Evolutionary conservation across 2,329 filamentous ascomycete genomes (phyloP), one percentile per base, ranked within the genome.

Genomic region (Emergomyces africanus): DNA sequence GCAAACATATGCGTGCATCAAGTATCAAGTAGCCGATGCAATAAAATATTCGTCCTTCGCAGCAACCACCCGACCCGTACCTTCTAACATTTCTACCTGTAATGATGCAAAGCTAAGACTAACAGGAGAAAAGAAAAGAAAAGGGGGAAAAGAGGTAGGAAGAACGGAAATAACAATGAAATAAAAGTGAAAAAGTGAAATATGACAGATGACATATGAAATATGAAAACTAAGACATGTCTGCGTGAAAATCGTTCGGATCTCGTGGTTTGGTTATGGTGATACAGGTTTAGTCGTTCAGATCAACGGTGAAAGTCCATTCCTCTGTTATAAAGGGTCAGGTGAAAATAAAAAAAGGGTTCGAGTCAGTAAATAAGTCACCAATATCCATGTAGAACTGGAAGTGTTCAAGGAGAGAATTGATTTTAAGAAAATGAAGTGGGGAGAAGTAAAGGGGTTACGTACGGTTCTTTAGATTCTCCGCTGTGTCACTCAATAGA

Each of bases 401-500:
- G 20, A 48, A 48, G 20, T 6, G 25, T 48, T 8, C 8, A 48
- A 48, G n/a, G 44, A 35, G 9, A 23, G 18, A 41, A 5, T n/a
- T 28, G 30, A 30, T 30, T 6, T 30, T 30, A 12, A 37, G 14
- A 15, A 6, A 41, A 60, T 33, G 20, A 15, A 28, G 44, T 35
- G 33, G 33, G 33, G 33, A 8, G 33, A 30, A 30, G 33, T 35
- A 51, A 3, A 15, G 57, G 48, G 20, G 50, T 48, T 30, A 79
- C 82, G 73, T 80, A 94, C 92, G 88, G 70, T 89, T 85, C 66
- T 88, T 90, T 57, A 99, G 77, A 67, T 95, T 96, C 65, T 96
- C 88, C 0, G 94, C 94, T 1, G 94, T 97, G 67, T 96, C 90
- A 59, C 90, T 89, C 23, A 99, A 79, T 10, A 99, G 73, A 64